Evolutionary conservation across 139 green algal species (phyloP), one percentile per base, ranked within the genome.

Genomic region (Tetraselmis chui): DNA sequence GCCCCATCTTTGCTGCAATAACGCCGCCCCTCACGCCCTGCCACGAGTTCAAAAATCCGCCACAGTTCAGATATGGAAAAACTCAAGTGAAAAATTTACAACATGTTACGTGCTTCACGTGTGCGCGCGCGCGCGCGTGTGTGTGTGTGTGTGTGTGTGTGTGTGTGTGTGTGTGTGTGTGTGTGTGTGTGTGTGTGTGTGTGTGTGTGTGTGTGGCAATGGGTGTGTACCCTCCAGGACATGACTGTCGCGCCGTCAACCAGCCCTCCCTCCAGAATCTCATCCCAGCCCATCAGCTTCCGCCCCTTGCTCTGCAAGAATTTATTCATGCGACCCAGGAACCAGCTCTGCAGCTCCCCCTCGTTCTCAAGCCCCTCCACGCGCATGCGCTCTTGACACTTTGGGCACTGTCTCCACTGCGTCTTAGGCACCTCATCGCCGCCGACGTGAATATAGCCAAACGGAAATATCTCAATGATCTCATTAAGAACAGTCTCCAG

Each of bases 221-320:
- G n/a, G n/a, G n/a, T n/a, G n/a, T n/a, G 79, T 30, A 92, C 89
- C 82, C 90, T 83, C 91, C 91, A 93, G 30, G 86, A 91, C 88
- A 92, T 93, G 31, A 94, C 89, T 24, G 85, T 83, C 25, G 89
- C 86, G 2, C 83, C 87, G 0, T 81, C 32, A 0, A 85, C 77
- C 30, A 93, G 76, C 31, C 89, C 87, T 0, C 88, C 89, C 83
- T 93, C 89, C 83, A 91, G 45, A 23, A 93, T 89, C 82, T 94
- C 91, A 80, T 94, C 91, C 91, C 91, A 94, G 28, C 88, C 91
- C 27, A 93, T 88, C 30, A 92, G 86, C 26, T 81, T 82, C n/a
- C 86, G 74, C 24, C 83, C 81, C 59, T 81, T 79, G 1, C 27
- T 75, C 11, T 59, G 58, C 79, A 93, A 85, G 81, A 87, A 88